A percentile compares a stretch with the other conserved stretches of the same genome.
phyloP scores from a whole-genome alignment of 352 stramenopile genomes.

The Phytophthora cactorum region DNA sequence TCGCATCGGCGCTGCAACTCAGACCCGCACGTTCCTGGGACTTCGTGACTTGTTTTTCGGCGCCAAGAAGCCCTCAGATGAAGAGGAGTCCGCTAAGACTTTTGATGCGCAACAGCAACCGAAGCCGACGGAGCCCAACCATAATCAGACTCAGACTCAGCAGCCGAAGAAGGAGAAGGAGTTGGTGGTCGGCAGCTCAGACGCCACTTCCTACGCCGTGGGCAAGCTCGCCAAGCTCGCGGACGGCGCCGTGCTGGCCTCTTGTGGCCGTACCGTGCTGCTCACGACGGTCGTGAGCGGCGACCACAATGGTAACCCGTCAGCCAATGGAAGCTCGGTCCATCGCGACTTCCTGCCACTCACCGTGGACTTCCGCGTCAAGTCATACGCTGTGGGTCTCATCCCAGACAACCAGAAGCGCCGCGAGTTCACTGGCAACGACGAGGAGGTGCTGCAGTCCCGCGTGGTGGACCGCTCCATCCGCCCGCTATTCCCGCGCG shows the following conservation, averaged over 20 bases:
- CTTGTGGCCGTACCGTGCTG: constrained; percentile 85
- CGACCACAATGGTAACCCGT: constrained; percentile 44
- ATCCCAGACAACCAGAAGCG: constrained; percentile 90
- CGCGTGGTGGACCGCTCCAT: constrained; percentile 97
- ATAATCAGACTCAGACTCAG: constrained; percentile 11
- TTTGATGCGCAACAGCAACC: background rate
- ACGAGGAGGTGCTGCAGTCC: constrained; percentile 97
- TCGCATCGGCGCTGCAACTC: constrained; percentile 17
- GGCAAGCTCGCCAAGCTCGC: constrained; percentile 86
- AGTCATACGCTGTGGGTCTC: constrained; percentile 82
- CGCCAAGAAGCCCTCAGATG: constrained; percentile 42
- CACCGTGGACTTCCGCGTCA: constrained; percentile 95
- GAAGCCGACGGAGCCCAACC: constrained; percentile 8
- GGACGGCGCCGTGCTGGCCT: constrained; percentile 85
- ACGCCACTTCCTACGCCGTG: constrained; percentile 64
- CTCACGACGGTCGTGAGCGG: constrained; percentile 86
- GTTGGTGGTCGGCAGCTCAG: constrained; percentile 54
- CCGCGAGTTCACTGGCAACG: constrained; percentile 89
- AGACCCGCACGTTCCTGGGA: constrained; percentile 66
- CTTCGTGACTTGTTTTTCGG: constrained; percentile 74
- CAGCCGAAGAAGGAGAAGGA: constrained; percentile 28
- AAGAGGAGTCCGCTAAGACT: constrained; percentile 27
- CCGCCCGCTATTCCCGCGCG: constrained; percentile 93
- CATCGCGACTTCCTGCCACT: constrained; percentile 88
- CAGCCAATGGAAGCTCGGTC: constrained; percentile 11